phyloP scores from a whole-genome alignment of 176 grass and related monocot genomes.

The Phyllostachys edulis region DNA sequence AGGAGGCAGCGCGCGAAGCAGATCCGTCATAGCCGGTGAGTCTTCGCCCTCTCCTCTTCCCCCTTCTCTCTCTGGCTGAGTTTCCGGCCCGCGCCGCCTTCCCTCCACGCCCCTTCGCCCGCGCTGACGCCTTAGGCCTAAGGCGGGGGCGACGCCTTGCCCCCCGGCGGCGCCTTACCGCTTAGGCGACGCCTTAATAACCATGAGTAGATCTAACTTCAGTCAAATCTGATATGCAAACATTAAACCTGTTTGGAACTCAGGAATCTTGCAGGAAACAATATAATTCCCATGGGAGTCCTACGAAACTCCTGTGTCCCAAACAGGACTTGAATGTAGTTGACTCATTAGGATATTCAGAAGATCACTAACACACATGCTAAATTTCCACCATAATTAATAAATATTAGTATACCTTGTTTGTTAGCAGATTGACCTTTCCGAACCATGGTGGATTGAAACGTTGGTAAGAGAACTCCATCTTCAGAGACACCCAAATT shows the following conservation, averaged over 20 bases:
- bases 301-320: background rate
- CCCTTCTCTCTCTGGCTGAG: too few relatives aligned
- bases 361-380: background rate
- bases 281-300: background rate
- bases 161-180: too few relatives aligned
- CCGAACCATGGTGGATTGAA: constrained; percentile 34
- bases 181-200: too few relatives aligned
- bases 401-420: constrained; percentile 49
- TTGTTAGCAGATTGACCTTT: constrained; percentile 54
- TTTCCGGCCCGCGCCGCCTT: too few relatives aligned
- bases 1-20: too few relatives aligned
- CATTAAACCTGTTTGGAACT: background rate
- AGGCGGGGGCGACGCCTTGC: too few relatives aligned
- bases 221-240: background rate
- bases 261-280: background rate
- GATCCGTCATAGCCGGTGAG: too few relatives aligned
- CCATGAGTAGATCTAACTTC: background rate
- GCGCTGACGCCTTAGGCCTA: too few relatives aligned
- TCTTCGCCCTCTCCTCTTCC: too few relatives aligned
- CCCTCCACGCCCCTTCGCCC: too few relatives aligned
- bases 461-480: constrained; percentile 73
- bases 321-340: background rate
- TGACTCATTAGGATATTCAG: background rate
- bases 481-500: constrained; percentile 61
- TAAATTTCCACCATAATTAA: constrained; percentile 13